A percentile compares a stretch with the other conserved stretches of the same genome.
Evolutionary conservation across 2,329 filamentous ascomycete species (phyloP).

Genomic region (Ascocoryne sarcoides): DNA sequence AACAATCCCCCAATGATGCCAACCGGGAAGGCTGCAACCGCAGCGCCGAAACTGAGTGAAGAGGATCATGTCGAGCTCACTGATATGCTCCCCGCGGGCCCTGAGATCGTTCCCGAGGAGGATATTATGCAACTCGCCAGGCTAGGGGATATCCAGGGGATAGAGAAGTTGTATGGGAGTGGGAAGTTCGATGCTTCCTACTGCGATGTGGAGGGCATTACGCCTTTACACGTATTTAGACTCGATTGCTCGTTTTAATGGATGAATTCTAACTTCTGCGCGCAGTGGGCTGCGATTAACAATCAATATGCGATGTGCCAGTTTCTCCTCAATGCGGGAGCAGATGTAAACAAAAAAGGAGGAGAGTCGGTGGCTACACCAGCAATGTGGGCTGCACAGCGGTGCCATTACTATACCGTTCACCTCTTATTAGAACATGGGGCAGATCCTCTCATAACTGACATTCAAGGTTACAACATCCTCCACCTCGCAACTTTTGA

Average conservation of each 20-base stretch:
- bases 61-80: slow-evolving; percentile 29
- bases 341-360: slow-evolving; percentile 89
- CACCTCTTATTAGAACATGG: slow-evolving; percentile 85
- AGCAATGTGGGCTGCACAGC: slow-evolving; percentile 92
- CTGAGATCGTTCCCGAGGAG: slow-evolving; percentile 39
- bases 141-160: slow-evolving; percentile 73
- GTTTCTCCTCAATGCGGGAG: slow-evolving; percentile 70
- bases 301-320: slow-evolving; percentile 97
- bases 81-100: slow-evolving; percentile 22
- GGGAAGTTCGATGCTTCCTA: slow-evolving; percentile 76
- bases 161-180: slow-evolving; percentile 82
- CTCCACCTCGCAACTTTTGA: slow-evolving; percentile 96
- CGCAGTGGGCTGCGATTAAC: slow-evolving; percentile 96
- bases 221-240: slow-evolving; percentile 74
- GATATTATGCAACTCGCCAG: slow-evolving; percentile 96
- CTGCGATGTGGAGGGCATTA: slow-evolving; percentile 86
- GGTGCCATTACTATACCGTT: slow-evolving; percentile 94
- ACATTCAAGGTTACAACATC: slow-evolving; percentile 96
- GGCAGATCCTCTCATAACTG: slow-evolving; percentile 84
- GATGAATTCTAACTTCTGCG: slow-evolving; percentile 6
- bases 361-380: slow-evolving; percentile 92
- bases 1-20: slow-evolving; percentile 40
- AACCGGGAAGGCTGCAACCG: slow-evolving; percentile 44
- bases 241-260: too few species aligned
- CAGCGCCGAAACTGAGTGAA: slow-evolving; percentile 45